Evolutionary conservation across 805 yeast genomes (phyloP).

Genomic region (Candida stauntonica): DNA sequence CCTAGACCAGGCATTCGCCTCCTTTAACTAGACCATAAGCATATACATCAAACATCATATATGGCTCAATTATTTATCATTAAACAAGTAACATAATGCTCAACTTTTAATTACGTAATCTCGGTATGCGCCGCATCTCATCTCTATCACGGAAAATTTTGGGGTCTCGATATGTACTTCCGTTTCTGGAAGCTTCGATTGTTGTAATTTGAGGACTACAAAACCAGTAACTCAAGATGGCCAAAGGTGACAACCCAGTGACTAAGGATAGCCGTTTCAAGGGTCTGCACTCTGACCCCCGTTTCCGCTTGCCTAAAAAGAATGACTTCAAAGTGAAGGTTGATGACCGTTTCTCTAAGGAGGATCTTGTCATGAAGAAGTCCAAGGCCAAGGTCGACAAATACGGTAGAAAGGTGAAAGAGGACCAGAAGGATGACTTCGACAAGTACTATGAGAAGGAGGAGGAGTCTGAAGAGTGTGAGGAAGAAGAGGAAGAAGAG

Average conservation of each 20-base stretch:
- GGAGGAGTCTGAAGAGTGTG: slow-evolving; percentile 1
- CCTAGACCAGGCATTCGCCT: slow-evolving; percentile 49
- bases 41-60: too few relatives aligned
- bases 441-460: slow-evolving; percentile 29
- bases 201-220: too few relatives aligned
- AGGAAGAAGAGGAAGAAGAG: slow-evolving; percentile 39
- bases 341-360: slow-evolving; percentile 79
- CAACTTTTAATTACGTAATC: slow-evolving; percentile 1
- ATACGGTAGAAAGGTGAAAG: slow-evolving; percentile 72
- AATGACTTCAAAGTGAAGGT: slow-evolving; percentile 70
- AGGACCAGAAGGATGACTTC: slow-evolving; percentile 32
- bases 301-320: slow-evolving; percentile 72
- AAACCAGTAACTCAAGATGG: too few relatives aligned
- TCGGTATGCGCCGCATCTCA: slow-evolving; percentile 12
- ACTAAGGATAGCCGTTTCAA: slow-evolving; percentile 74
- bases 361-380: slow-evolving; percentile 53
- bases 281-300: slow-evolving; percentile 78
- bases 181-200: too few relatives aligned
- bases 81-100: too few relatives aligned
- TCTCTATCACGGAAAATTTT: slow-evolving; percentile 7
- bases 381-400: slow-evolving; percentile 65
- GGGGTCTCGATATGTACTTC: too few relatives aligned
- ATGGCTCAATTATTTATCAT: too few relatives aligned
- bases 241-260: slow-evolving; percentile 18
- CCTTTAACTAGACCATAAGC: slow-evolving; percentile 14